A percentile compares a stretch with the other conserved stretches of the same genome.
phyloP scores from a whole-genome alignment of 176 grass and related monocot species.

The Carex cristatella region DNA sequence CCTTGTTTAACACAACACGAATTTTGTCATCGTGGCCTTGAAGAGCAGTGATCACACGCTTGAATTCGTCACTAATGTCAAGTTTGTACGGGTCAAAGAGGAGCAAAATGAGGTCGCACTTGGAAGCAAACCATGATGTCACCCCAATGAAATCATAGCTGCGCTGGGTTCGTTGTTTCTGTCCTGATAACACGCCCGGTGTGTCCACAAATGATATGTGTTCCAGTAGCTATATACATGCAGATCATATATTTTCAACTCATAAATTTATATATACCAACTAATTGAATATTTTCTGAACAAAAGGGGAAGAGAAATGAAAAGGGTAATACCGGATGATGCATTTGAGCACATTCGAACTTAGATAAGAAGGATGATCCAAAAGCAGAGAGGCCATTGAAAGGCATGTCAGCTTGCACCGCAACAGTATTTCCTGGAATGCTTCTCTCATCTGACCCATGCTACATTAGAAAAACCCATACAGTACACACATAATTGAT shows the following conservation, averaged over 20 bases:
- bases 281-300: not conserved
- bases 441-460: conserved; percentile 77
- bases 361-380: conserved; percentile 78
- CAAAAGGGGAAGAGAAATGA: not conserved
- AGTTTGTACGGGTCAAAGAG: conserved; percentile 72
- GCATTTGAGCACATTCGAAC: conserved; percentile 91
- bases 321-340: conserved; percentile 43
- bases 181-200: conserved; percentile 68
- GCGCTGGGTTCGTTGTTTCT: conserved; percentile 63
- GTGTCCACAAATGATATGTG: conserved; percentile 82
- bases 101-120: conserved; percentile 69
- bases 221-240: conserved; percentile 46
- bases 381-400: conserved; percentile 60
- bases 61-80: conserved; percentile 76
- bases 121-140: conserved; percentile 70
- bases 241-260: not conserved
- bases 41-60: conserved; percentile 54
- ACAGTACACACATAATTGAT: not conserved
- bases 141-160: conserved; percentile 76
- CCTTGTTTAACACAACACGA: conserved; percentile 65
- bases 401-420: conserved; percentile 86
- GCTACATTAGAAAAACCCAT: conserved; percentile 27
- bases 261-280: not conserved
- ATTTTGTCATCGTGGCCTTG: conserved; percentile 74
- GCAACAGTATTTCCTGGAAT: conserved; percentile 86